Base-by-base conservation (phyloP, 2,329 filamentous ascomycete genomes). In the Fusarium camptoceras region DNA sequence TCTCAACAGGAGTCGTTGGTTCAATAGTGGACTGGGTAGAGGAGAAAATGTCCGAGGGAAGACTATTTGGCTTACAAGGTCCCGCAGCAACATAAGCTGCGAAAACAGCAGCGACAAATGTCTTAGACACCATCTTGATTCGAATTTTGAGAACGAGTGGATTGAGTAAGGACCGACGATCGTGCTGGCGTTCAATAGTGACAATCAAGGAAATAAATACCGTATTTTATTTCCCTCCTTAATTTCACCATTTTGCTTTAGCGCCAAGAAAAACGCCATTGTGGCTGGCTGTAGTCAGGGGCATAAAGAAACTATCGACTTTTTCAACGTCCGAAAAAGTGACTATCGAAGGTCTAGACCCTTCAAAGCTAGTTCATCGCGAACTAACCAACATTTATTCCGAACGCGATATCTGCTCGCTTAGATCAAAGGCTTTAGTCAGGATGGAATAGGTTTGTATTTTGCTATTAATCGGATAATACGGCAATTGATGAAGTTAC, bases 201-300 rank as follows among this genome's bases (percentile, higher is more conserved):
- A 28, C 5, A 20, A 25, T 2, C 27, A 2, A 5, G 5, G 25
- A 11, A 5, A 41, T 53, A 61, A 53, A 61, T 54, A 53, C 6
- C 11, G 8, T 10, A 3, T 18, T 37, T 9, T 3, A 2, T 7
- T 28, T 24, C 10, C 20, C 20, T 24, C 8, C 24, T 59, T 51
- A 24, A 62, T 61, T 18, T 59, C 16, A 31, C 7, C 2, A 24
- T 18, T 2, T 16, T 41, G 20, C 22, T 15, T 39, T 60, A 61
- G 39, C 55, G 59, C 24, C 14, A 11, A 27, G 24, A 10, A 16
- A 8, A 41, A 11, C 11, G 37, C 14, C 14, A 18, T 46, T 44
- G 46, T 34, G 25, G 22, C 56, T 44, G 24, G 43, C 30, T 41
- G 9, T 54, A 62, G 56, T 54, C 56, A 62, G 59, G 59, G 59